phyloP scores from a whole-genome alignment of 345 rosid species.

The Syzygium aromaticum region DNA sequence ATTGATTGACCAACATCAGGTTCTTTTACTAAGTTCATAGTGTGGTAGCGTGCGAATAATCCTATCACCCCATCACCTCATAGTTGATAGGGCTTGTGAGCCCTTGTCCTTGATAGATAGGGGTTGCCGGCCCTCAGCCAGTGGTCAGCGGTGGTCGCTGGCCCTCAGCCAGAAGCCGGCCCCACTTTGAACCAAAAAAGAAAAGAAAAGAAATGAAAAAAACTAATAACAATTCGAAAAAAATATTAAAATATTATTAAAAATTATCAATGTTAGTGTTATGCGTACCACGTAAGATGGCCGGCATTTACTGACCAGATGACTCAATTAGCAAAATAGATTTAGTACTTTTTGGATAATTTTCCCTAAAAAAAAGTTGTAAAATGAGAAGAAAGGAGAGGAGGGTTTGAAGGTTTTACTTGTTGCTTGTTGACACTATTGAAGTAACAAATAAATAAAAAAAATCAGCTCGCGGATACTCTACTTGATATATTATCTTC shows the following conservation, averaged over 20 bases:
- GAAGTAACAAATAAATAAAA: background rate
- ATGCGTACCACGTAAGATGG: rapidly evolving
- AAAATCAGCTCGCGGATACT: background rate
- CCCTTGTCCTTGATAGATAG: too few species aligned
- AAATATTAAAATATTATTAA: too few species aligned
- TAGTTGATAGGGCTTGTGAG: too few species aligned
- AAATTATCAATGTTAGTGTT: too few species aligned
- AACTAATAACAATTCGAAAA: background rate
- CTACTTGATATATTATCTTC: background rate
- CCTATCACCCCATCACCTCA: too few species aligned
- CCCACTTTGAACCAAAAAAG: background rate
- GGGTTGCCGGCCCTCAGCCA: too few species aligned
- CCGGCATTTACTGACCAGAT: rapidly evolving
- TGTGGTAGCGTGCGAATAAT: background rate
- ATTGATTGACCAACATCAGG: background rate
- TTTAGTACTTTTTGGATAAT: too few species aligned
- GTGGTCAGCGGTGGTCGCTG: too few species aligned
- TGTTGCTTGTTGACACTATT: background rate
- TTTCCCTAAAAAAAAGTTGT: too few species aligned
- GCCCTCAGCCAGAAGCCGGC: background rate
- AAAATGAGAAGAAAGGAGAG: background rate
- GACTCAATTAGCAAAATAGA: too few species aligned
- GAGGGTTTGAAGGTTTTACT: background rate
- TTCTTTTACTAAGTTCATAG: background rate
- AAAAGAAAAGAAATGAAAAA: too few species aligned